Evolutionary conservation across 1,284 basidiomycete species (phyloP).

Genomic region (Exobasidium cylindrosporum): DNA sequence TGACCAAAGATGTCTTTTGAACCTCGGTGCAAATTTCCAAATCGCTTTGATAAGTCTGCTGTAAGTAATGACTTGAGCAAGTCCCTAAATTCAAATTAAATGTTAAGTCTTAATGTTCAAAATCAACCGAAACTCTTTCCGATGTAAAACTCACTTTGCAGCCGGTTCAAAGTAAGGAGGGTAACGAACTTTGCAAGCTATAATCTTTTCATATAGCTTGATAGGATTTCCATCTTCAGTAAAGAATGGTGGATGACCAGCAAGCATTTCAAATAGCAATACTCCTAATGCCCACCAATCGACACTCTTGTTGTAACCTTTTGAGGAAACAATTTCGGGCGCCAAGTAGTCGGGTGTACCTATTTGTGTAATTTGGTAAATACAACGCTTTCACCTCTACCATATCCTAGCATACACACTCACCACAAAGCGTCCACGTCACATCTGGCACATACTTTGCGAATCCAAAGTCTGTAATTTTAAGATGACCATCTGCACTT

Average conservation of each 20-base stretch:
- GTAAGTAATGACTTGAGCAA: constrained; percentile 87
- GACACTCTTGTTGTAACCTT: constrained; percentile 93
- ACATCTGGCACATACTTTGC: constrained; percentile 85
- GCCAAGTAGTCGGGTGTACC: constrained; percentile 73
- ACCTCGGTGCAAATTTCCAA: constrained; percentile 87
- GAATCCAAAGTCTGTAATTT: constrained; percentile 97
- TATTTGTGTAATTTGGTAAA: neutral
- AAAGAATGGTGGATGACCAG: constrained; percentile 53
- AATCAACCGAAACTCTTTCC: constrained; percentile 1
- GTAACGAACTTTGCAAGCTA: constrained; percentile 80
- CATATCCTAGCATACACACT: neutral
- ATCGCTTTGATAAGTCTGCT: constrained; percentile 82
- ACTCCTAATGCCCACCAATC: constrained; percentile 99
- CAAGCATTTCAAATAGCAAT: constrained; percentile 66
- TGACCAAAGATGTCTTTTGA: constrained; percentile 92
- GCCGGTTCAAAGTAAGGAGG: constrained; percentile 76
- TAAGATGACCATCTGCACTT: constrained; percentile 90
- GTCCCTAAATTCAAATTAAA: constrained; percentile 61
- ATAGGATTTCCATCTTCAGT: constrained; percentile 64
- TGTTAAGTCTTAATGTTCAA: neutral
- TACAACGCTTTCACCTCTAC: neutral
- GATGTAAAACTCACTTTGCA: constrained; percentile 61
- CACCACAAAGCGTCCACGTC: constrained; percentile 90
- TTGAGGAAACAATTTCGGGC: constrained; percentile 67
- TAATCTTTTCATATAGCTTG: constrained; percentile 91